Evolutionary conservation across 768 basidiomycete species (phyloP).

Genomic region (Tricholomella constricta): DNA sequence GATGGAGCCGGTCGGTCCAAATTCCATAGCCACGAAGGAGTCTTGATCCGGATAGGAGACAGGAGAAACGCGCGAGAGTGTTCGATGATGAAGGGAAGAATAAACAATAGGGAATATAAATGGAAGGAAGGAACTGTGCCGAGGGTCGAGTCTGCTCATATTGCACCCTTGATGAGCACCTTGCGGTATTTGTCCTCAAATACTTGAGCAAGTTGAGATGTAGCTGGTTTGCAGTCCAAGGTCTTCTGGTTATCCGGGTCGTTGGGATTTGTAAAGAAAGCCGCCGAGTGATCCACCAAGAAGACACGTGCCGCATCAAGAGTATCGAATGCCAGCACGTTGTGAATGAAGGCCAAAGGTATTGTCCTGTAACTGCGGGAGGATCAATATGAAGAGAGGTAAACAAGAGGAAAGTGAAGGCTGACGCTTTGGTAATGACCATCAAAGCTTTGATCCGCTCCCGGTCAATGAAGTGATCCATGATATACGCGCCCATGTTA

Average conservation of each 20-base stretch:
- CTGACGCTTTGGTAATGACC: conserved; percentile 93
- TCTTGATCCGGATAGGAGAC: conserved; percentile 8
- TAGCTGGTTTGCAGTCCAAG: conserved; percentile 72
- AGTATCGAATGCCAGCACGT: conserved; percentile 84
- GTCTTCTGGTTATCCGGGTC: conserved; percentile 62
- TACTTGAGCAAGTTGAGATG: conserved; percentile 55
- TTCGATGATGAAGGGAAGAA: conserved; percentile 20
- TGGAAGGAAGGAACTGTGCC: conserved; percentile 14
- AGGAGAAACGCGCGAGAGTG: conserved; percentile 6
- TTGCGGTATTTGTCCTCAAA: conserved; percentile 84
- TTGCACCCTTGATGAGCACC: conserved; percentile 90
- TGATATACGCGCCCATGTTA: conserved; percentile 98
- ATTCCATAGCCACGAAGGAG: conserved; percentile 1
- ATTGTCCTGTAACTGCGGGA: conserved; percentile 76
- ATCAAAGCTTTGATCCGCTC: conserved; percentile 86
- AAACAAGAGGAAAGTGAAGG: conserved; percentile 16
- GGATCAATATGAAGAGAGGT: neutral
- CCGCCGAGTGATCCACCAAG: conserved; percentile 67
- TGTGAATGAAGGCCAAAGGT: conserved; percentile 72
- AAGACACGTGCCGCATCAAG: conserved; percentile 66
- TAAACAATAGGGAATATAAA: conserved; percentile 21
- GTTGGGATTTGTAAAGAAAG: conserved; percentile 65
- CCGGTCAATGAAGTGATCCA: conserved; percentile 97
- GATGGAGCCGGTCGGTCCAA: neutral
- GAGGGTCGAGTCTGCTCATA: conserved; percentile 44